Base-by-base conservation (phyloP, 257 asterid genomes). In the Solanum chiquidenum region DNA sequence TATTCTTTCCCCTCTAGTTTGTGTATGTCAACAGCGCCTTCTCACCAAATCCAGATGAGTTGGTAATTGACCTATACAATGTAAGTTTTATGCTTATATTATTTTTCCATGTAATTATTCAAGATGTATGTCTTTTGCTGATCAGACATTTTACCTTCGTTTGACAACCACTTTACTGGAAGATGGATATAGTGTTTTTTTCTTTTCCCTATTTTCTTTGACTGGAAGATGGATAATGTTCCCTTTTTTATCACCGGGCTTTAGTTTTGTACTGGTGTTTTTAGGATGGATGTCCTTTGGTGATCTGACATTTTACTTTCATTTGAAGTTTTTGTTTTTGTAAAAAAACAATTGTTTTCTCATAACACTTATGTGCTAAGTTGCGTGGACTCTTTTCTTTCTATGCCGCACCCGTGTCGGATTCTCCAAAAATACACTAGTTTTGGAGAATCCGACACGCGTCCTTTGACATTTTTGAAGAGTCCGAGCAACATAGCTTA, bases 11-110 rank as follows among this genome's bases (percentile, higher is more conserved):
- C 34, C 86, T 58, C 73, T 89, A 95, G 99, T 97, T 97, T 94
- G 99, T 97, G 76, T 96, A 97, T 88, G 98, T 96, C 86, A 97
- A 97, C 96, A 96, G 99, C 75, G 98, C 98, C 85, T 96, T 97
- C 93, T 96, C 98, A 12, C 99, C 99, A 42, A 95, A 94, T 91
- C 98, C 99, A 11, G 99, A 97, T 90, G 98, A 97, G 92, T 87
- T 94, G 92, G 92, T 97, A 35, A 86, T 83, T 27, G 99, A 97
- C 91, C 93, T 97, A 20, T 97, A 93, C 42, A 92, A 95, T 75
- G 99, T 96, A 89, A 93, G 99, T 91, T 83, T 46, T 42, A 35
- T 46, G 68, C 35, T 46, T 49, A 9, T 80, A 6, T 44, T 29
- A 46, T 31, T 9, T 18, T 80, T 80, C 1, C 85, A 29, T 29